These are phyloP conservation scores for Alloteropsis angusta DNA, from an alignment of 202 grass and related monocot species.

Conservation along the genomic window DNA sequence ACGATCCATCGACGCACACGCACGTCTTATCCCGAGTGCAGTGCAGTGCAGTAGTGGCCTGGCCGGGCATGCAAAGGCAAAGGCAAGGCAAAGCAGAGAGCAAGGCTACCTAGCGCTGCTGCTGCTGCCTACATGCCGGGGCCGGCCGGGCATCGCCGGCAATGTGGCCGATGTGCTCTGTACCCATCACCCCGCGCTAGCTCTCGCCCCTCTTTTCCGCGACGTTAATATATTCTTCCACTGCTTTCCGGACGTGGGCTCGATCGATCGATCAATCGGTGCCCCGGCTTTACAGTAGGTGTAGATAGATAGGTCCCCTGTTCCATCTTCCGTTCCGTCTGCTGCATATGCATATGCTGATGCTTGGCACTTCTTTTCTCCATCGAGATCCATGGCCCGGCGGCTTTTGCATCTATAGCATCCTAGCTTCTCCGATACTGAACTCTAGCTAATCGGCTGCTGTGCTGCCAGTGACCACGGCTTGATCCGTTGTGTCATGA, in stretches of 20 bases:
- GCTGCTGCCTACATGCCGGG: slow-evolving; percentile 12
- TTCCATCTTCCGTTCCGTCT: slow-evolving; percentile 11
- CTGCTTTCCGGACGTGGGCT: neutral
- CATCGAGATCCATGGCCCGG: neutral
- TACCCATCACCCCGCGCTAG: slow-evolving; percentile 6
- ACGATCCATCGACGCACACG: neutral
- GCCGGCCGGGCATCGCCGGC: slow-evolving; percentile 19
- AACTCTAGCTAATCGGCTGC: neutral
- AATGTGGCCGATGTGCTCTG: slow-evolving; percentile 11
- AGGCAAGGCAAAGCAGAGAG: neutral
- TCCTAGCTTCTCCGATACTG: slow-evolving; percentile 10
- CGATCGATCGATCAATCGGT: slow-evolving; percentile 4
- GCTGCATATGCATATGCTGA: too few relatives aligned
- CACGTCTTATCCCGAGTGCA: slow-evolving; percentile 23
- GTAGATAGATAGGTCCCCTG: slow-evolving; percentile 35
- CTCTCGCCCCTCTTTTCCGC: neutral
- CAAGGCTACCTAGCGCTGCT: neutral
- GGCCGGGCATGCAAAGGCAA: neutral
- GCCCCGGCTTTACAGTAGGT: slow-evolving; percentile 24
- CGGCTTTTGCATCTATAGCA: neutral
- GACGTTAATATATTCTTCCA: slow-evolving; percentile 12
- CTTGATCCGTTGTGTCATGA: slow-evolving; percentile 19
- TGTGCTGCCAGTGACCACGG: neutral
- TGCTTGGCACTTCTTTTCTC: too few relatives aligned
- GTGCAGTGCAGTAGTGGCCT: too few relatives aligned